Evolutionary conservation across 129 eudicot species (phyloP).

Genomic region (Centaurea solstitialis): DNA sequence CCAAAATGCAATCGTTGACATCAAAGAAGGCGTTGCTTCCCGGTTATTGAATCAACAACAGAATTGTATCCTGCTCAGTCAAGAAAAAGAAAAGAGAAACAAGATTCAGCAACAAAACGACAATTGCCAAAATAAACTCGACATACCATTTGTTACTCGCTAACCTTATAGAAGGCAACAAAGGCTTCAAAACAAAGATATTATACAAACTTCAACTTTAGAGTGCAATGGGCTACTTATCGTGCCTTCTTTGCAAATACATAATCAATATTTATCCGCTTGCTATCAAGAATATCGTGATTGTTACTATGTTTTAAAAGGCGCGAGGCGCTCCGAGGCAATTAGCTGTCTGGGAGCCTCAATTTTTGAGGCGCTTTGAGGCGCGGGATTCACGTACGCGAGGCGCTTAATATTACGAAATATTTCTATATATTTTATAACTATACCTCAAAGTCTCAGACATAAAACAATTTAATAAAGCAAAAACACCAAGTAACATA

Average conservation of each 20-base stretch:
- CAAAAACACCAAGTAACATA: too few species aligned
- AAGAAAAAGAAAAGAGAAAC: not conserved
- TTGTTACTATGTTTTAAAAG: too few species aligned
- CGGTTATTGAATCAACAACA: conserved; percentile 77
- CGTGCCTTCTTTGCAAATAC: not conserved
- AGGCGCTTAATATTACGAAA: too few species aligned
- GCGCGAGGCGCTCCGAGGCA: too few species aligned
- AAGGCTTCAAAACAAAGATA: not conserved
- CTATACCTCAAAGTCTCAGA: too few species aligned
- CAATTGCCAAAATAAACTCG: not conserved
- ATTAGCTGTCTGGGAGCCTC: too few species aligned
- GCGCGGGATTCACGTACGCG: too few species aligned
- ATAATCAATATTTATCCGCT: not conserved
- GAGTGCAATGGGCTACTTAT: not conserved
- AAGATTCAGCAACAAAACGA: not conserved
- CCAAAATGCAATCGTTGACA: conserved; percentile 2
- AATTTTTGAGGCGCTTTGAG: too few species aligned
- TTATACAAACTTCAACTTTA: not conserved
- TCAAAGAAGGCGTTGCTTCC: conserved; percentile 79
- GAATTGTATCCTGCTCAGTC: conserved; percentile 61
- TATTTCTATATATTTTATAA: too few species aligned
- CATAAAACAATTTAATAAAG: too few species aligned
- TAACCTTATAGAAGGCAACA: not conserved
- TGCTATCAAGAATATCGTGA: not conserved
- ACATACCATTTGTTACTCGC: not conserved